These are phyloP conservation scores for Rhodotorula kratochvilovae DNA, from an alignment of 768 basidiomycete species.

Conservation along the genomic window DNA sequence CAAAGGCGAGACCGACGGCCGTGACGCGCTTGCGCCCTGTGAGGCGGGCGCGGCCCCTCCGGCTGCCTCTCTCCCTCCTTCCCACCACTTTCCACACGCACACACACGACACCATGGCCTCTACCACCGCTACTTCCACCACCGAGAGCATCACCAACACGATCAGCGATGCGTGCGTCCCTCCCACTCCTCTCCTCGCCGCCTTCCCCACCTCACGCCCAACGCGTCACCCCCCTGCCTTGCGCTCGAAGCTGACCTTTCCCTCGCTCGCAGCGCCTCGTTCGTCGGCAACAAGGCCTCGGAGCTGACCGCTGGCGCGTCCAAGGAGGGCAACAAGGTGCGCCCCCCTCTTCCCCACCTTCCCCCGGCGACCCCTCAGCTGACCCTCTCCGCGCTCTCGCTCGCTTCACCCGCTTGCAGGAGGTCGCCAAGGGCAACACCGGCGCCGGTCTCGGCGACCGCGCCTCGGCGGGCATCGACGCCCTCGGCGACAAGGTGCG, in stretches of 20 bases:
- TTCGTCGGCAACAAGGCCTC: conserved; percentile 34
- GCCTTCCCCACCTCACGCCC: background rate
- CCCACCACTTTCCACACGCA: background rate
- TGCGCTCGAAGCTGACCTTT: too few relatives aligned
- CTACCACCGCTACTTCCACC: conserved; percentile 20
- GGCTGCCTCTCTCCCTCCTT: background rate
- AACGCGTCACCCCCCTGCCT: background rate
- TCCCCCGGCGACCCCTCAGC: too few relatives aligned
- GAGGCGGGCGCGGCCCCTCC: too few relatives aligned
- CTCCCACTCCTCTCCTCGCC: too few relatives aligned
- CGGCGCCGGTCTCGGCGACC: conserved; percentile 22
- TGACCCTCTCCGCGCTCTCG: too few relatives aligned
- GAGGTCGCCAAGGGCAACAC: conserved; percentile 39
- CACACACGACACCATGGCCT: conserved; percentile 10
- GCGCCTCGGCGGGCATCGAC: conserved; percentile 31
- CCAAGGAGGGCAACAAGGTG: conserved; percentile 33
- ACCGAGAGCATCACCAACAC: conserved; percentile 23
- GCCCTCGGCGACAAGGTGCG: conserved; percentile 35
- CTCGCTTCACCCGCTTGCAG: background rate
- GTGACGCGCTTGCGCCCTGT: too few relatives aligned
- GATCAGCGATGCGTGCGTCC: background rate
- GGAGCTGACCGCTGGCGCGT: conserved; percentile 18
- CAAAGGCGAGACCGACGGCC: too few relatives aligned
- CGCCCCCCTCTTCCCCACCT: too few relatives aligned
- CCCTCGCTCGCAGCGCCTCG: background rate